phyloP scores from a whole-genome alignment of 768 basidiomycete species.

The Tricholoma terreum region DNA sequence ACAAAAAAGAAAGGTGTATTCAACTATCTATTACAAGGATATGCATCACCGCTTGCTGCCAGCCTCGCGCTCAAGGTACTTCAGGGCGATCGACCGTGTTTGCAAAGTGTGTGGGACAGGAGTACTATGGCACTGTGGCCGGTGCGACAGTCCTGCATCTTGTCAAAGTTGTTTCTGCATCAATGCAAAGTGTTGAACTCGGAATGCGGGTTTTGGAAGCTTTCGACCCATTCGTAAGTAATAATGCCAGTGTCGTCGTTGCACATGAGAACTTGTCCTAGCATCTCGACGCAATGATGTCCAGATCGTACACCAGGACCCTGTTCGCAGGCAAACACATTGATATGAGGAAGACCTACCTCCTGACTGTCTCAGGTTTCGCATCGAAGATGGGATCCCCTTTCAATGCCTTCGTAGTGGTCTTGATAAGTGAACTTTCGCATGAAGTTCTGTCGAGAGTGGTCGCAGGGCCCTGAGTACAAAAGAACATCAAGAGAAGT shows the following conservation, averaged over 20 bases:
- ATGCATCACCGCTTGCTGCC: too few relatives aligned
- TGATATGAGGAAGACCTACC: neutral
- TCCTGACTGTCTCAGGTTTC: neutral
- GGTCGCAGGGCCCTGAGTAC: neutral
- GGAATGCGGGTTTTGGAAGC: neutral
- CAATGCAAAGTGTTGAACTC: neutral
- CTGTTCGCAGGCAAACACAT: neutral
- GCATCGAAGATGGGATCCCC: neutral
- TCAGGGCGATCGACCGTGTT: neutral
- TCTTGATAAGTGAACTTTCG: neutral
- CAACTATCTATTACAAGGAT: too few relatives aligned
- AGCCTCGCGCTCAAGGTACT: neutral
- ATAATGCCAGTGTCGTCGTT: too few relatives aligned
- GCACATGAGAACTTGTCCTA: neutral
- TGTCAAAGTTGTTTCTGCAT: neutral
- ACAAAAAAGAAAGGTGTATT: too few relatives aligned
- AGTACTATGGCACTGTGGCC: neutral
- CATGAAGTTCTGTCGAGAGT: neutral
- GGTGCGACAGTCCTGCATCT: neutral
- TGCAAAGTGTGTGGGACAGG: neutral
- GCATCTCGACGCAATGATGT: neutral
- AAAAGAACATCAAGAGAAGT: neutral
- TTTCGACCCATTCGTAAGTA: too few relatives aligned
- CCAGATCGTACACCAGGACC: neutral
- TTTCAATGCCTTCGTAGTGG: neutral